Conservation (phyloP, 2,329 filamentous ascomycete genomes). For the Neopestalotiopsis sp. region DNA sequence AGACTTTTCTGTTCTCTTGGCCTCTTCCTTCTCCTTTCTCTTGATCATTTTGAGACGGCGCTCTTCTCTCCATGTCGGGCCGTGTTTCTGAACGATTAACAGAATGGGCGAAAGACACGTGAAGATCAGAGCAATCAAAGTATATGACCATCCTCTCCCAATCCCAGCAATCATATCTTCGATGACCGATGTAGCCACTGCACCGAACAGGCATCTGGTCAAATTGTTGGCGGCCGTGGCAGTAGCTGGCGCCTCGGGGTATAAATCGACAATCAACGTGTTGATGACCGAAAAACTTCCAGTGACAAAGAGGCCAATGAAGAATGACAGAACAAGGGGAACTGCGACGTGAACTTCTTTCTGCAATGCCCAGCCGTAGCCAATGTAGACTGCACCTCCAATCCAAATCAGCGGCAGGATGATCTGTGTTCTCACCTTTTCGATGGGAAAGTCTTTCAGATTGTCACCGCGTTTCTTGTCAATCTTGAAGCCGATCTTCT, state of each 20-base stretch:
- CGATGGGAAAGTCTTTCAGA: constrained; percentile 57
- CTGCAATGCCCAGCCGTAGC: constrained; percentile 64
- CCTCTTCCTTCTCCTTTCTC: constrained; percentile 36
- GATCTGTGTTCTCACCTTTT: constrained; percentile 58
- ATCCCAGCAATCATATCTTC: constrained; percentile 61
- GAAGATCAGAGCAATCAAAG: constrained; percentile 59
- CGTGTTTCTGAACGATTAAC: constrained; percentile 52
- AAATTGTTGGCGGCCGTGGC: constrained; percentile 70
- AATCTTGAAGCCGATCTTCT: constrained; percentile 63
- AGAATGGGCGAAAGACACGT: constrained; percentile 53
- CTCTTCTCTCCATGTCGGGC: constrained; percentile 56
- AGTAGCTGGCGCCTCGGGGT: constrained; percentile 64
- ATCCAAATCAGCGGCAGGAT: constrained; percentile 59
- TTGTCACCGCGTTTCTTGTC: constrained; percentile 62
- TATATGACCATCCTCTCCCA: constrained; percentile 68
- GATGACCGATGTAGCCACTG: constrained; percentile 63
- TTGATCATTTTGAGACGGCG: constrained; percentile 46
- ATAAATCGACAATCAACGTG: constrained; percentile 67
- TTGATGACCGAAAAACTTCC: constrained; percentile 68
- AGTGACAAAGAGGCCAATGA: constrained; percentile 62
- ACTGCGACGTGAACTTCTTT: constrained; percentile 55
- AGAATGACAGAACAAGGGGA: constrained; percentile 60
- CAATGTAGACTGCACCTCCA: constrained; percentile 56
- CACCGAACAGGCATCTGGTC: constrained; percentile 65
- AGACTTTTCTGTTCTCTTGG: constrained; percentile 28